Percentiles rank a stretch among this genome's conserved stretches.
phyloP scores from a whole-genome alignment of 1,284 basidiomycete species.

The Ceratobasidium sp. region DNA sequence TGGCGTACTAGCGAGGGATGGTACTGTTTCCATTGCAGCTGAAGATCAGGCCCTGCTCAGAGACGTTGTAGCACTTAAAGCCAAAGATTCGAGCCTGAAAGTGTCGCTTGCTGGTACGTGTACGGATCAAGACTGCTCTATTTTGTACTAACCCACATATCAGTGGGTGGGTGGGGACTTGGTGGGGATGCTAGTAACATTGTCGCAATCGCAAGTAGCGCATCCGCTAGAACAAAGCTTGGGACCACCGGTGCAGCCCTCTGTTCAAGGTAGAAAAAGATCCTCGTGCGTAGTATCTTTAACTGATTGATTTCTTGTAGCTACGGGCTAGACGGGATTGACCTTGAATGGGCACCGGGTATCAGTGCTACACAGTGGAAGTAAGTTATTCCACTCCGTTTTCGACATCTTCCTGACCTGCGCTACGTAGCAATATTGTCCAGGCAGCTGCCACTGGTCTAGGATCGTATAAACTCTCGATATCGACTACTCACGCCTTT shows the following conservation, averaged over 20 bases:
- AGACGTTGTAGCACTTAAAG: conserved; percentile 30
- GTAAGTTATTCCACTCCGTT: not conserved
- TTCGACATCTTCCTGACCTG: conserved; percentile 2
- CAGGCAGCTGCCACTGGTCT: conserved; percentile 24
- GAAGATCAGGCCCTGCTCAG: conserved; percentile 30
- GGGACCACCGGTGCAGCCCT: conserved; percentile 41
- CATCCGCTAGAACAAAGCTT: conserved; percentile 41
- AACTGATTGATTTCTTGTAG: not conserved
- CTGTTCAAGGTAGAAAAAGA: conserved; percentile 17
- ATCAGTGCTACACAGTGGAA: conserved; percentile 43
- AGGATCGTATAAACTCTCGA: conserved; percentile 28
- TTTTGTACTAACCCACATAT: not conserved
- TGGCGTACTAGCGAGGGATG: conserved; percentile 32
- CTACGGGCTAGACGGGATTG: conserved; percentile 33
- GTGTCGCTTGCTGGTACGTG: conserved; percentile 42
- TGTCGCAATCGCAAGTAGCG: conserved; percentile 28
- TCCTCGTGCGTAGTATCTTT: not conserved
- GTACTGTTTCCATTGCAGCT: conserved; percentile 40
- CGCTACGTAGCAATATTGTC: conserved; percentile 17
- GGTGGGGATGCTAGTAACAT: conserved; percentile 38
- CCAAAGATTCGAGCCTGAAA: conserved; percentile 7
- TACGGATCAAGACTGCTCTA: not conserved
- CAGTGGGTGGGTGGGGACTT: conserved; percentile 46
- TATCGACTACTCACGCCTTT: conserved; percentile 36
- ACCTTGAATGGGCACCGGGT: conserved; percentile 42